Base-by-base conservation (phyloP, 768 basidiomycete genomes). In the Pulveroboletus frians region DNA sequence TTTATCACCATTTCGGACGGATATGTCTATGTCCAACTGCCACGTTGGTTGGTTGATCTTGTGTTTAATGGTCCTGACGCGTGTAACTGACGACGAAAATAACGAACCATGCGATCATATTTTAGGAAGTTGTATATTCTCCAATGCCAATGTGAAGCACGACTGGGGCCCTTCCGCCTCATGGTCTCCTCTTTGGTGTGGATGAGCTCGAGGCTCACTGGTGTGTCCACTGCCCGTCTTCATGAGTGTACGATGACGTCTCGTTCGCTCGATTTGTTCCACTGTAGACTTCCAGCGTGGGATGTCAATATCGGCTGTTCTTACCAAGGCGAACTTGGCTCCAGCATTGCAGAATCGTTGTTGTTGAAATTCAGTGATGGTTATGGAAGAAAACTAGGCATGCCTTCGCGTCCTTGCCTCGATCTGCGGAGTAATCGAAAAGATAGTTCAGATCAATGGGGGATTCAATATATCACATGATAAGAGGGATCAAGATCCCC, bases 361-460 rank as follows among this genome's bases (percentile, higher is more conserved):
- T 47, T 29, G 23, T 30, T 61, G 50, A 56, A 56, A 62, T 62
- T 64, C 51, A 53, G 47, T 62, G 51, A 59, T 59, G 34, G 53
- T 29, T 59, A 63, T 64, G 62, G 62, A 64, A 53, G 57, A 51
- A 46, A 39, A 27, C 27, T 9, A 31, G 51, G 40, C 8, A 51
- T 50, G 54, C 30, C 29, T 40, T 51, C 43, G 37, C 49, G 37
- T 37, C 41, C 43, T 36, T 27, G 54, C 52, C 56, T 59, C 62
- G 59, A 59, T 61, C 57, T 63, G 62, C 52, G 62, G 54, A 57
- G 63, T 50, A 50, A 56, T 58, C 40, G 53, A 49, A 27, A 3
- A 17, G 55, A 39, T 23, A 39, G 30, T 56, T 59, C 49, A 52
- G 31, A 59, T 56, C 52, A 58, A 61, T 26, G 50, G 52, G 31